Base-by-base conservation (phyloP, 2,329 filamentous ascomycete genomes). In the Fusarium subtropicale region DNA sequence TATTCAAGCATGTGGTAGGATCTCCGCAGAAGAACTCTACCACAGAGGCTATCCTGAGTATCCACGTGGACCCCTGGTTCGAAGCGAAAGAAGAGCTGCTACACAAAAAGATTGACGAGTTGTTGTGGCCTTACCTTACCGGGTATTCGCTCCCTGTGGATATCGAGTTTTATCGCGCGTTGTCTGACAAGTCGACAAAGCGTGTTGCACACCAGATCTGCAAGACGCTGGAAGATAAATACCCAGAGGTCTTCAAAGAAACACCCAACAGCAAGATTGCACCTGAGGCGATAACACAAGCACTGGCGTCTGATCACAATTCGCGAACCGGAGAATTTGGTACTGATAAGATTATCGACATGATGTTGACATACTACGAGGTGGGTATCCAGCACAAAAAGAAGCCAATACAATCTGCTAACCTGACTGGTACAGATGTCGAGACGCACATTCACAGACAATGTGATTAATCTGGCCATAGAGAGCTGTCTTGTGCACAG, bases 401-500 rank as follows among this genome's bases (percentile, higher is more conserved):
- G 1, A 15, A n/a, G 16, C 5, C n/a, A 4, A 2, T 6, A 20
- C 22, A 4, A 3, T 2, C 11, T 48, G 4, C 46, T 64, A 11
- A 65, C 20, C 20, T 22, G 20, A 3, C 39, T 13, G 7, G 6
- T 20, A 30, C 9, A 83, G 81, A 80, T 82, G 71, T 80, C 81
- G 2, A 75, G 81, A 5, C 69, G 80, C 15, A 82, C 80, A 0
- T 85, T 86, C 48, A 76, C 82, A 5, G 81, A 87, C 6, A 85
- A 85, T 22, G 75, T 86, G 12, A 77, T 81, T 20, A 84, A 79
- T n/a, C 75, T 86, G 1, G 84, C 79, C 0, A 76, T 85, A 1
- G 85, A 87, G 66, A 82, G 81, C 33, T 85, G 82, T 45, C 79
- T 87, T 1, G 72, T 87, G 0, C 71, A 59, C 1, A 77, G 81